phyloP scores from a whole-genome alignment of 2,329 filamentous ascomycete species.

The Ascochyta clinopodiicola region DNA sequence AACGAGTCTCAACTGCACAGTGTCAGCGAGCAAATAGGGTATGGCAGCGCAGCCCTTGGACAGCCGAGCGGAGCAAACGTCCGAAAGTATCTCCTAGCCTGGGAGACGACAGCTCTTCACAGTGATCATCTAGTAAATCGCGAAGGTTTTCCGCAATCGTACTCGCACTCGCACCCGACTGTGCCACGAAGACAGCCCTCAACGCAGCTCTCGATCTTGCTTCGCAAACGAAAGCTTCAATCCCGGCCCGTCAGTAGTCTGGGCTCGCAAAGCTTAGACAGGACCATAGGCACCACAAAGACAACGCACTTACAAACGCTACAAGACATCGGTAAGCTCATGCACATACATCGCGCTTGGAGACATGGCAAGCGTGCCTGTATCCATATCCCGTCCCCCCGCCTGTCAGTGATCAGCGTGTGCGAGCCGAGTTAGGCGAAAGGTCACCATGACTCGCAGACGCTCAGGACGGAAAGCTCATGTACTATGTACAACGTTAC shows the following conservation, averaged over 20 bases:
- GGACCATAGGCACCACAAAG: background rate
- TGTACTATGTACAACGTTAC: background rate
- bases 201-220: background rate
- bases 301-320: conserved; percentile 3
- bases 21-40: conserved; percentile 1
- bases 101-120: background rate
- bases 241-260: background rate
- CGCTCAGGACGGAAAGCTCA: conserved; percentile 7
- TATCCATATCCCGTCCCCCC: conserved; percentile 5
- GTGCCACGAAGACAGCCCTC: background rate
- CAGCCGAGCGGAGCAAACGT: conserved; percentile 5
- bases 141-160: conserved; percentile 2
- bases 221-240: background rate
- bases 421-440: conserved; percentile 4
- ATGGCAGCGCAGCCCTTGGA: conserved; percentile 1
- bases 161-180: background rate
- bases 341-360: background rate
- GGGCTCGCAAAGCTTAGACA: background rate
- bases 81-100: background rate
- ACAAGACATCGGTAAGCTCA: background rate
- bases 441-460: conserved; percentile 4
- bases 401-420: conserved; percentile 6
- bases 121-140: background rate
- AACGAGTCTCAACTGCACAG: conserved; percentile 3
- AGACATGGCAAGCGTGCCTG: background rate